These are phyloP conservation scores for Colletotrichum brevisporum DNA, from an alignment of 2,329 filamentous ascomycete genomes.

Conservation along the genomic window DNA sequence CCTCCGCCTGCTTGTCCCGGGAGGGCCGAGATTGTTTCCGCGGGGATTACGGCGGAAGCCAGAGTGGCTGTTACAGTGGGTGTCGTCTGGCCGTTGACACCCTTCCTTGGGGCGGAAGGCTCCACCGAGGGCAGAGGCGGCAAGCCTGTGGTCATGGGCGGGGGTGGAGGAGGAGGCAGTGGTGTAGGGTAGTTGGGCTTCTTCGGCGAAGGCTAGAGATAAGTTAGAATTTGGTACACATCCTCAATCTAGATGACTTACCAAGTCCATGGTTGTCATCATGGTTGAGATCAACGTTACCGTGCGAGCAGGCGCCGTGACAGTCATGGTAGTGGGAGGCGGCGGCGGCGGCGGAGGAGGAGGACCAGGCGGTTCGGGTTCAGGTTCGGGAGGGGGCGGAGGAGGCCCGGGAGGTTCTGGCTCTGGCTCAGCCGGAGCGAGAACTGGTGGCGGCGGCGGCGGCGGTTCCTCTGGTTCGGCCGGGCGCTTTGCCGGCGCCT, in stretches of 20 bases:
- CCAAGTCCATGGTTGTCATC: conserved; percentile 13
- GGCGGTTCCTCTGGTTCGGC: conserved; percentile 25
- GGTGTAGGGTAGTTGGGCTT: conserved; percentile 9
- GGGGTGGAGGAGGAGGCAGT: neutral
- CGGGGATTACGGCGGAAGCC: conserved; percentile 30
- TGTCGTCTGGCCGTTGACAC: conserved; percentile 22
- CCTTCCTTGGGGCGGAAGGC: conserved; percentile 36
- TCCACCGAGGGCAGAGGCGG: conserved; percentile 33
- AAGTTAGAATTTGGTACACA: conserved; percentile 2
- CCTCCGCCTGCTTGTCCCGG: conserved; percentile 29
- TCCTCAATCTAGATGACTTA: neutral
- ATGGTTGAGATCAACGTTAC: conserved; percentile 34
- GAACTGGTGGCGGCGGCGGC: conserved; percentile 23
- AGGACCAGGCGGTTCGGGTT: conserved; percentile 26
- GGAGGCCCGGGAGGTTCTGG: conserved; percentile 22
- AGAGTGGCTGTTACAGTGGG: conserved; percentile 35
- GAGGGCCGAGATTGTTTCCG: conserved; percentile 31
- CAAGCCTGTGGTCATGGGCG: conserved; percentile 2
- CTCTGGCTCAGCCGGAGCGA: conserved; percentile 33
- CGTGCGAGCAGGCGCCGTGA: conserved; percentile 27
- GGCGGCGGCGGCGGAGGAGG: conserved; percentile 10
- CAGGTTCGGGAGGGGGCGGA: conserved; percentile 1
- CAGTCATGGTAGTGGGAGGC: conserved; percentile 28
- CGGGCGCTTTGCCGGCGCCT: conserved; percentile 10
- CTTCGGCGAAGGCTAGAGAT: conserved; percentile 5